Evolutionary conservation across 176 grass and related monocot genomes (phyloP), one percentile per base, ranked within the genome.

Genomic region (Alloteropsis semialata): DNA sequence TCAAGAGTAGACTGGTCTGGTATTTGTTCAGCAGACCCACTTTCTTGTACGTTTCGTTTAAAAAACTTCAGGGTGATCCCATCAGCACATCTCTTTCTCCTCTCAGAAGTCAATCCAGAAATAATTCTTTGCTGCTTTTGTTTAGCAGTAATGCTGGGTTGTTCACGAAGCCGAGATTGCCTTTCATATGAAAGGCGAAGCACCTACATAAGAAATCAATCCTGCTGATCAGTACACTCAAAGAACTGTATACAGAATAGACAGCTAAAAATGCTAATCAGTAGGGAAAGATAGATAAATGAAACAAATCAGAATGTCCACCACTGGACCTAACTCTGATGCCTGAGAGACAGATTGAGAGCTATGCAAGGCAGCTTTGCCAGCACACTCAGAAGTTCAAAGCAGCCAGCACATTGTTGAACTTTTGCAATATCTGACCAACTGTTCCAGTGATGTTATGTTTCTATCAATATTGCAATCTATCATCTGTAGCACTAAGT

Each of bases 181-280:
- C 81, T 89, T 54, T 81, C 83, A 63, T 90, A 89, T 9, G 89
- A 95, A 79, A 89, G 67, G 72, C 92, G 87, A 57, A 98, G 91
- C 50, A 98, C 96, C 96, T 98, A 81, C 22, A 88, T n/a, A 78
- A 71, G 25, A 87, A 84, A 45, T 33, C 16, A 65, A 61, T 54
- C 33, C 12, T 79, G 28, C 42, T 42, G 36, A 63, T 84, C 66
- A 85, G 72, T 41, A 85, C 69, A 62, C 28, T 64, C 71, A 19
- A 76, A 21, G 53, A 82, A 81, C 19, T 18, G 54, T 57, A 22
- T 18, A 65, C 21, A 37, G 5, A 69, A 42, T 75, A 38, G 28
- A 41, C 18, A 75, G 6, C 55, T 6, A 32, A 42, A 63, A 75
- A 64, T 53, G n/a, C 6, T 30, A 38, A 27, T 41, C 50, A 68